phyloP scores from a whole-genome alignment of 495 filamentous ascomycete genomes.

The Tuber borchii region DNA sequence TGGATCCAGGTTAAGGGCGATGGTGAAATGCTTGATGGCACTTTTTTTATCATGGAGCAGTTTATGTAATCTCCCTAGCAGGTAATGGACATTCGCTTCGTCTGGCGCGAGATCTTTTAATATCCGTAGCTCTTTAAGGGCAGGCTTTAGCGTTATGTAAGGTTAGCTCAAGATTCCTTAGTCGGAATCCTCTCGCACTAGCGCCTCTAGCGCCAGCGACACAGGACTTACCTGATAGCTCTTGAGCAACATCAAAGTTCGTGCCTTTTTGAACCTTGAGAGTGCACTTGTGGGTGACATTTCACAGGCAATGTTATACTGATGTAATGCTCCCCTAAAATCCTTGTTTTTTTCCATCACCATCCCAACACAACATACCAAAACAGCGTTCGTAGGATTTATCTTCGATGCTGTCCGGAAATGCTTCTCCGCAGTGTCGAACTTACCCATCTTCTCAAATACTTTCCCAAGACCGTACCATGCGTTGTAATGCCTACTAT shows the following conservation, averaged over 20 bases:
- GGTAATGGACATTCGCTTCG: slow-evolving; percentile 90
- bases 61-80: slow-evolving; percentile 83
- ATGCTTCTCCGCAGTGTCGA: slow-evolving; percentile 80
- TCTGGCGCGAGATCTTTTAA: slow-evolving; percentile 87
- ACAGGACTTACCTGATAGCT: slow-evolving; percentile 43
- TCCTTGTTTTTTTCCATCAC: slow-evolving; percentile 83
- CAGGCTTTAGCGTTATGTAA: slow-evolving; percentile 49
- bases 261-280: slow-evolving; percentile 85
- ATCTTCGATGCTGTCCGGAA: slow-evolving; percentile 78
- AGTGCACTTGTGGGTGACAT: slow-evolving; percentile 74
- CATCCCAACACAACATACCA: slow-evolving; percentile 83
- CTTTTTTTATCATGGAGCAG: slow-evolving; percentile 65
- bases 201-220: background rate
- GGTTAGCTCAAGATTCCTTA: background rate
- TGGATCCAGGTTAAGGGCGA: slow-evolving; percentile 88
- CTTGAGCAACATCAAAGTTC: slow-evolving; percentile 71
- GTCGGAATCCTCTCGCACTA: background rate
- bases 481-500: slow-evolving; percentile 88
- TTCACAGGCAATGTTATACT: slow-evolving; percentile 72
- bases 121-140: slow-evolving; percentile 69
- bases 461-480: slow-evolving; percentile 93
- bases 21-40: slow-evolving; percentile 87
- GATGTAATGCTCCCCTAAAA: slow-evolving; percentile 63
- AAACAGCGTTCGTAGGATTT: slow-evolving; percentile 83
- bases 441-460: slow-evolving; percentile 90